Evolutionary conservation across 1,284 basidiomycete species (phyloP).

Genomic region (Tetrapyrgos nigripes): DNA sequence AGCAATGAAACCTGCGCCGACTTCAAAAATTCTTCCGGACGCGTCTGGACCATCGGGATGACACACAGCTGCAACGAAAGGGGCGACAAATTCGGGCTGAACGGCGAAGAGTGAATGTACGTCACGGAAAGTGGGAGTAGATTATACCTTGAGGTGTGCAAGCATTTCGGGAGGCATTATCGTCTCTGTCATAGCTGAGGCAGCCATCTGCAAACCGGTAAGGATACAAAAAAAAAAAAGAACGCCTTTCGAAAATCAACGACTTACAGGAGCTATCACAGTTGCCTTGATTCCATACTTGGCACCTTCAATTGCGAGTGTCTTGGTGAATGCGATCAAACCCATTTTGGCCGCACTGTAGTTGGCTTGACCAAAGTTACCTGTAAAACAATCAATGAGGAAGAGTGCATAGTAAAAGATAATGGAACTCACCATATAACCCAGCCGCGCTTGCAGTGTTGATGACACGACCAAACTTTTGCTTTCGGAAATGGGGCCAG

Average conservation of each 20-base stretch:
- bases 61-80: slow-evolving; percentile 83
- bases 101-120: slow-evolving; percentile 3
- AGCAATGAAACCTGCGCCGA: slow-evolving; percentile 93
- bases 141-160: slow-evolving; percentile 78
- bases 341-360: slow-evolving; percentile 92
- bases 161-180: slow-evolving; percentile 98
- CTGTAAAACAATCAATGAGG: slow-evolving; percentile 43
- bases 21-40: slow-evolving; percentile 90
- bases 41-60: slow-evolving; percentile 86
- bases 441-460: slow-evolving; percentile 94
- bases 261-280: slow-evolving; percentile 89
- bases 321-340: slow-evolving; percentile 90
- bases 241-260: slow-evolving; percentile 35
- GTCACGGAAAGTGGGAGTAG: slow-evolving; percentile 6
- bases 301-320: slow-evolving; percentile 88
- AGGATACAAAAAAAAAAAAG: slow-evolving; percentile 3
- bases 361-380: slow-evolving; percentile 98
- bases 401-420: background rate
- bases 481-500: slow-evolving; percentile 96
- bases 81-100: slow-evolving; percentile 92
- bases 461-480: slow-evolving; percentile 92
- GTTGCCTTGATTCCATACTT: slow-evolving; percentile 94
- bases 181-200: slow-evolving; percentile 93
- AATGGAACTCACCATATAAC: slow-evolving; percentile 67
- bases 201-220: slow-evolving; percentile 74